phyloP scores from a whole-genome alignment of 164 flowering plant species.

The Sextonia rubra region DNA sequence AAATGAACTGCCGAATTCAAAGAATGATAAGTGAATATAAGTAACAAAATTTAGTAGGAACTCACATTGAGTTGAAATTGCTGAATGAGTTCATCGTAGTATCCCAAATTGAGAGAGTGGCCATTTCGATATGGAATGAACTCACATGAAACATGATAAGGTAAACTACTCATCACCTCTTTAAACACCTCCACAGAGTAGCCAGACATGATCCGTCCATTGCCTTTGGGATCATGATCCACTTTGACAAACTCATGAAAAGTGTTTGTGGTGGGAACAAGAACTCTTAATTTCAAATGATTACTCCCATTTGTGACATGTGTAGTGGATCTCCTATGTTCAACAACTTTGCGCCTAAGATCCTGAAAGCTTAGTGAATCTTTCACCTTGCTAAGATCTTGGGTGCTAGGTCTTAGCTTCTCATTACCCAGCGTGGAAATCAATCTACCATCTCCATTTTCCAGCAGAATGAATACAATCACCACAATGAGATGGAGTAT shows the following conservation, averaged over 20 bases:
- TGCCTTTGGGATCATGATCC: constrained; percentile 6
- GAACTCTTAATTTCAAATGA: constrained; percentile 25
- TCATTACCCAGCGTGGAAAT: too few species aligned
- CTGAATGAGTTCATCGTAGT: constrained; percentile 2
- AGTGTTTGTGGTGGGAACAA: constrained; percentile 27
- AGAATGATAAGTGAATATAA: background rate
- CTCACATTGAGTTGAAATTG: background rate
- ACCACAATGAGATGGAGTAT: too few species aligned
- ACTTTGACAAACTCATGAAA: constrained; percentile 29
- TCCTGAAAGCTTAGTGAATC: background rate
- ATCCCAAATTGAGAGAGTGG: background rate
- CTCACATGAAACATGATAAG: background rate
- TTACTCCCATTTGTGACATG: constrained; percentile 27
- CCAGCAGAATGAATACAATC: too few species aligned
- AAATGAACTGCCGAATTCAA: background rate
- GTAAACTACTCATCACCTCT: background rate
- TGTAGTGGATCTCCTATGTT: constrained; percentile 24
- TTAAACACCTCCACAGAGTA: background rate
- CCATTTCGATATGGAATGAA: background rate
- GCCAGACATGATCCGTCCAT: background rate
- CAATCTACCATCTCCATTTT: too few species aligned
- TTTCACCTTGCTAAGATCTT: background rate
- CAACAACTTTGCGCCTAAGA: constrained; percentile 8
- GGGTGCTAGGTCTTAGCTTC: background rate
- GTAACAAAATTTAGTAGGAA: background rate